Base-by-base conservation (phyloP, 768 basidiomycete genomes). In the Suillus brevipes region DNA sequence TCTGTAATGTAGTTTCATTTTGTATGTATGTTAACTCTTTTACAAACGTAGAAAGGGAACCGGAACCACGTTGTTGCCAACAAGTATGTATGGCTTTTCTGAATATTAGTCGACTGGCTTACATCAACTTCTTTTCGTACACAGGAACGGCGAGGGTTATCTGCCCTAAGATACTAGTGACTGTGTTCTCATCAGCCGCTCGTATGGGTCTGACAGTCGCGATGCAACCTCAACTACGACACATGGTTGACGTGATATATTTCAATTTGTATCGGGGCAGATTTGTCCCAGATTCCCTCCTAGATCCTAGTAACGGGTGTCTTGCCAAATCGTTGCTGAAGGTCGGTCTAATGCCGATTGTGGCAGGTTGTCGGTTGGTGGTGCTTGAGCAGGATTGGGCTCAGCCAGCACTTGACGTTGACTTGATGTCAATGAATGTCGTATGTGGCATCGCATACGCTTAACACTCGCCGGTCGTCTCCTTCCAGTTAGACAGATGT, bases 1-100 rank as follows among this genome's bases (percentile, higher is more conserved):
- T 58, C 37, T 25, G 56, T 58, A 58, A 38, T 16, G 56, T 36
- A 23, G 57, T 6, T 40, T 58, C 8, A 40, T 9, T 18, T 16
- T 58, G 57, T 58, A 40, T 28, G 9, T 58, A 58, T 38, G 16
- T 58, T 58, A 58, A 58, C 57, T 58, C 25, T 25, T 36, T 40
- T 58, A 40, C 9, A 36, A 58, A 16, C 6, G 16, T 58, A 40
- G 57, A 38, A 38, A 58, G 23, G 14, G 36, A n/a, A 16, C 2
- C 8, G 28, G n/a, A 36, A 16, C 28, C 16, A 16, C 16, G 25
- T 25, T 52, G 50, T 52, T 28, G 50, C 18, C 25, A 18, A 8
- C 25, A 52, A 31, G 50, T 16, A 52, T 28, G 25, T 28, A 49
- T 23, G 47, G n/a, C 47, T 18, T 28, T 28, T 52, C 25, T 52